A percentile compares a stretch with the other conserved stretches of the same genome.
phyloP scores from a whole-genome alignment of 2,329 filamentous ascomycete genomes.

The Fusarium oligoseptatum region DNA sequence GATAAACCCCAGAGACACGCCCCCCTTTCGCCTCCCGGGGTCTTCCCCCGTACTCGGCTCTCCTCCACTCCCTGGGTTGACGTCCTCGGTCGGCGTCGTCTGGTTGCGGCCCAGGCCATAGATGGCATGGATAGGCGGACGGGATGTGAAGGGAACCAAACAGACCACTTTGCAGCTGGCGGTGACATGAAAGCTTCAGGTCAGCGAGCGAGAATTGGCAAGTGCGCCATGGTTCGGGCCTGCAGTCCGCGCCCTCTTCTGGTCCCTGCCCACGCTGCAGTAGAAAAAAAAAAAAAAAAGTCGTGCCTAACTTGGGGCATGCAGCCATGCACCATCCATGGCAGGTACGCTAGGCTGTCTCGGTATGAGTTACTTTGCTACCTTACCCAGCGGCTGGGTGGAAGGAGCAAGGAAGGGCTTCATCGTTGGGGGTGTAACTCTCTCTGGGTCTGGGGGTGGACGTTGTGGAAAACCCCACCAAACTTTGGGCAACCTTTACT shows the following conservation, averaged over 20 bases:
- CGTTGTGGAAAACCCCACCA: not conserved
- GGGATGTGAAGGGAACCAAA: constrained; percentile 8
- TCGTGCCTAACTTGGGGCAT: constrained; percentile 3
- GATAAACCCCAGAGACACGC: constrained; percentile 38
- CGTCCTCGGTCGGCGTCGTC: constrained; percentile 5
- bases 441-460: not conserved
- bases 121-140: constrained; percentile 9
- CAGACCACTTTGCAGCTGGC: constrained; percentile 27
- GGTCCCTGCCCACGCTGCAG: constrained; percentile 17
- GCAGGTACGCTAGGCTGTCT: constrained; percentile 9
- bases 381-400: constrained; percentile 1
- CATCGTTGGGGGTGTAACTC: not conserved
- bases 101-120: constrained; percentile 10
- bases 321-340: constrained; percentile 8
- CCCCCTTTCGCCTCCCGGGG: constrained; percentile 18
- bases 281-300: not conserved
- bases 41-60: constrained; percentile 5
- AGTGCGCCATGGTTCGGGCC: constrained; percentile 19
- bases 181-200: constrained; percentile 46
- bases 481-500: constrained; percentile 16
- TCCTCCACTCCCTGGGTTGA: not conserved
- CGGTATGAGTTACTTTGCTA: constrained; percentile 3
- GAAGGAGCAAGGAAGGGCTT: not conserved
- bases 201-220: constrained; percentile 20
- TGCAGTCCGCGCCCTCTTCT: constrained; percentile 20